Conservation (phyloP, 345 rosid genomes). For the Aurinia saxatilis region DNA sequence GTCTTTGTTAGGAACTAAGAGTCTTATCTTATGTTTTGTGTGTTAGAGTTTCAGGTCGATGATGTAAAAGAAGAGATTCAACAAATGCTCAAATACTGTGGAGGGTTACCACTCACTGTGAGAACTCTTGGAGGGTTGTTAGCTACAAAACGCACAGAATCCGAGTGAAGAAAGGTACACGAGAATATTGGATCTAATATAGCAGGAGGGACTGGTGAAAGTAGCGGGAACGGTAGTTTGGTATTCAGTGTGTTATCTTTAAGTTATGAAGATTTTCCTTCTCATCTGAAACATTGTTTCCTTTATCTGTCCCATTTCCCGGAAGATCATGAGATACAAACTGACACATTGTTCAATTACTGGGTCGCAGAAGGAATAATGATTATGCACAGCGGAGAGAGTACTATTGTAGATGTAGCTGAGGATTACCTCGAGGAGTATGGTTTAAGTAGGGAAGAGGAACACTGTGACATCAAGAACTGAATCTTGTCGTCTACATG, state of each 20-base stretch:
- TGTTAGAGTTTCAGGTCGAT: too few relatives aligned
- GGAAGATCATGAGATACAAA: constrained; percentile 31
- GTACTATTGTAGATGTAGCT: constrained; percentile 19
- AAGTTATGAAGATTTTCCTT: constrained; percentile 23
- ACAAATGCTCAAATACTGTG: too few relatives aligned
- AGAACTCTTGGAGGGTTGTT: too few relatives aligned
- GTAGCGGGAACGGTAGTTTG: too few relatives aligned
- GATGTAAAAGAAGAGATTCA: too few relatives aligned
- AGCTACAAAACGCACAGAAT: too few relatives aligned
- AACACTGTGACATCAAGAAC: constrained; percentile 12
- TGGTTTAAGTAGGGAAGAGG: constrained; percentile 27
- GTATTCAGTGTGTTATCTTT: constrained; percentile 9
- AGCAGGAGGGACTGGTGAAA: not conserved
- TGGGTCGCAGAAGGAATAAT: constrained; percentile 44
- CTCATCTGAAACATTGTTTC: constrained; percentile 9
- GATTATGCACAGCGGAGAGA: not conserved
- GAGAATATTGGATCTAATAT: not conserved
- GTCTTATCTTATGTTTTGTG: too few relatives aligned
- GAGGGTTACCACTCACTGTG: too few relatives aligned
- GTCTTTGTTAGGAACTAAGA: too few relatives aligned
- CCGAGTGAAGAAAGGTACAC: constrained; percentile 8
- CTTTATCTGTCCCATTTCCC: constrained; percentile 17
- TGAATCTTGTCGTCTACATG: constrained; percentile 17
- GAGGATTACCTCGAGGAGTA: constrained; percentile 20
- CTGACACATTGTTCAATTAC: too few relatives aligned